phyloP scores from a whole-genome alignment of 1,139 yeast species.

The Hyphopichia burtonii region DNA sequence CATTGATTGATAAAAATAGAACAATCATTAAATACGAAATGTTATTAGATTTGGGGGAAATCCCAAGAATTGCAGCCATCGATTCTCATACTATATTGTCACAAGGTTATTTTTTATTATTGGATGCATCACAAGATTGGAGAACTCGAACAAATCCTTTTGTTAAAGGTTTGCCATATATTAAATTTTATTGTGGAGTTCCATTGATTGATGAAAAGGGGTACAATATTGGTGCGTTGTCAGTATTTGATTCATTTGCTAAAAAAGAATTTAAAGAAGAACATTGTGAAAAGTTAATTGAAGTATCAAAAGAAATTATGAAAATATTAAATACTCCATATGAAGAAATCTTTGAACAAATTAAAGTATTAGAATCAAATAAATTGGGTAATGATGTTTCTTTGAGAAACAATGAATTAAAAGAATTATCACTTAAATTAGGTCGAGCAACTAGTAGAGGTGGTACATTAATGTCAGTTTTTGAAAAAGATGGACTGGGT shows the following conservation, averaged over 20 bases:
- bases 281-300: constrained; percentile 32
- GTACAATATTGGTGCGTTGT: constrained; percentile 55
- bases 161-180: constrained; percentile 58
- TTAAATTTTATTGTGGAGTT: constrained; percentile 63
- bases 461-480: constrained; percentile 37
- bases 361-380: background rate
- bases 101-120: constrained; percentile 47
- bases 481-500: constrained; percentile 64
- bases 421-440: constrained; percentile 29
- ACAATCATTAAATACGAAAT: constrained; percentile 52
- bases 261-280: constrained; percentile 36
- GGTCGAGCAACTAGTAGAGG: constrained; percentile 57
- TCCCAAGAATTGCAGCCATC: constrained; percentile 56
- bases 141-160: constrained; percentile 59
- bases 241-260: constrained; percentile 55
- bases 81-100: constrained; percentile 71
- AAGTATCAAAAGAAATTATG: constrained; percentile 44
- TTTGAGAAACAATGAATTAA: constrained; percentile 18
- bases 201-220: constrained; percentile 45
- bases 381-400: background rate
- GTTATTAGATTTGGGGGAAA: constrained; percentile 43
- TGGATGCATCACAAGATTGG: constrained; percentile 70
- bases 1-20: constrained; percentile 49
- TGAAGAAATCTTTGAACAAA: constrained; percentile 11
- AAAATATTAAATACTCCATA: constrained; percentile 36